Conservation (phyloP, 768 basidiomycete genomes). For the Leucocoprinus leucothites region DNA sequence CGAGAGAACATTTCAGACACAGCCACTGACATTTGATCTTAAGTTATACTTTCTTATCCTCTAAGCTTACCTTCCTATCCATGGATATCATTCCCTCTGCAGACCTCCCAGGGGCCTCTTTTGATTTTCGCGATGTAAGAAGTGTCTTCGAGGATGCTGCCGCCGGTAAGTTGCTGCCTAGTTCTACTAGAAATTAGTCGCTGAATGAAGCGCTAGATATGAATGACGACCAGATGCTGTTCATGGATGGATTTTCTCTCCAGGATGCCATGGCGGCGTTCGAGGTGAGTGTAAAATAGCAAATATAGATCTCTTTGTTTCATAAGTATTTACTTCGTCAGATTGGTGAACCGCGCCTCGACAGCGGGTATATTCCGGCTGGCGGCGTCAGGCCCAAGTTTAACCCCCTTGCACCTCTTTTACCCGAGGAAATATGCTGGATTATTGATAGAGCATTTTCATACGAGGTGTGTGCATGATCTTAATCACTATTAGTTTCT, state of each 20-base stretch:
- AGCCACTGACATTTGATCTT: slow-evolving; percentile 25
- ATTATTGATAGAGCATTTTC: slow-evolving; percentile 76
- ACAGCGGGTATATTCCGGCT: slow-evolving; percentile 64
- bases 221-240: slow-evolving; percentile 56
- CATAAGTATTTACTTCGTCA: slow-evolving; percentile 26
- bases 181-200: slow-evolving; percentile 11
- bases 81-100: slow-evolving; percentile 2
- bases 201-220: slow-evolving; percentile 42
- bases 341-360: slow-evolving; percentile 90
- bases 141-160: slow-evolving; percentile 57
- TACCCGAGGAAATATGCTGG: slow-evolving; percentile 85
- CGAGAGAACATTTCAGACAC: slow-evolving; percentile 24
- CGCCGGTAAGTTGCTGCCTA: slow-evolving; percentile 41
- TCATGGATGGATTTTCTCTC: slow-evolving; percentile 68
- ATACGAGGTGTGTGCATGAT: slow-evolving; percentile 60
- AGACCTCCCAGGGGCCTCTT: slow-evolving; percentile 49
- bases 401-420: slow-evolving; percentile 57
- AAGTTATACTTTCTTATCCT: not conserved
- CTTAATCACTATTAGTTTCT: slow-evolving; percentile 9
- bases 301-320: too few species aligned
- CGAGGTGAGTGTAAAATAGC: slow-evolving; percentile 46
- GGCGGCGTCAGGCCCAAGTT: slow-evolving; percentile 49
- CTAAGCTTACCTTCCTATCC: not conserved
- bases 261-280: slow-evolving; percentile 94
- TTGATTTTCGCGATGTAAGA: slow-evolving; percentile 64